These are phyloP conservation scores for Mortierella sp. DNA, from an alignment of 371 early-diverging fungal species.

Conservation along the genomic window DNA sequence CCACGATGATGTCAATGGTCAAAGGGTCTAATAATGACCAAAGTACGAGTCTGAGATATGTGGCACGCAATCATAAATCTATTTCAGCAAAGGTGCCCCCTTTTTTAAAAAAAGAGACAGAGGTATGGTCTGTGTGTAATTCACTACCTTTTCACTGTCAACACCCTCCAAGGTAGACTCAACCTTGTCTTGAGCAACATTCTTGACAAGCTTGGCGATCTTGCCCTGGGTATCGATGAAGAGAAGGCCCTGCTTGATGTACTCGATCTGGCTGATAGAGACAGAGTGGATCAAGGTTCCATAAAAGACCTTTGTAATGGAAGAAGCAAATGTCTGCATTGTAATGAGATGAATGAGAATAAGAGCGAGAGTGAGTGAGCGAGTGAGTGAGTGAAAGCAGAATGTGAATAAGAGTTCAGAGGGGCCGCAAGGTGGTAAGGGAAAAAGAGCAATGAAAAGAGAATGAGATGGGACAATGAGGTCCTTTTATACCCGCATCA, in stretches of 20 bases:
- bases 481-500: conserved; percentile 20
- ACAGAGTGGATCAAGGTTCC: conserved; percentile 80
- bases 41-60: no score
- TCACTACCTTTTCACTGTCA: conserved; percentile 34
- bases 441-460: conserved; percentile 30
- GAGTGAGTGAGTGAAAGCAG: background rate
- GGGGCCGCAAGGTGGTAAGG: conserved; percentile 30
- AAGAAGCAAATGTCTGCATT: conserved; percentile 27
- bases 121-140: no score
- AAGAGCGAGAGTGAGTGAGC: conserved; percentile 8
- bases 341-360: conserved; percentile 1
- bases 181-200: conserved; percentile 41
- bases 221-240: conserved; percentile 67
- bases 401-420: conserved; percentile 2
- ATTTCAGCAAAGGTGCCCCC: no score
- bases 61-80: no score
- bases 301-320: conserved; percentile 62
- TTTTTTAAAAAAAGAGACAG: background rate
- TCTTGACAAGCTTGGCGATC: conserved; percentile 61
- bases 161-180: conserved; percentile 43
- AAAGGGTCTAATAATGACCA: no score
- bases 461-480: background rate
- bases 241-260: conserved; percentile 65
- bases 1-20: no score
- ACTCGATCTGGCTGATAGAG: conserved; percentile 68